Base-by-base conservation (phyloP, 163 green algal species). In the Volvox carteri region DNA sequence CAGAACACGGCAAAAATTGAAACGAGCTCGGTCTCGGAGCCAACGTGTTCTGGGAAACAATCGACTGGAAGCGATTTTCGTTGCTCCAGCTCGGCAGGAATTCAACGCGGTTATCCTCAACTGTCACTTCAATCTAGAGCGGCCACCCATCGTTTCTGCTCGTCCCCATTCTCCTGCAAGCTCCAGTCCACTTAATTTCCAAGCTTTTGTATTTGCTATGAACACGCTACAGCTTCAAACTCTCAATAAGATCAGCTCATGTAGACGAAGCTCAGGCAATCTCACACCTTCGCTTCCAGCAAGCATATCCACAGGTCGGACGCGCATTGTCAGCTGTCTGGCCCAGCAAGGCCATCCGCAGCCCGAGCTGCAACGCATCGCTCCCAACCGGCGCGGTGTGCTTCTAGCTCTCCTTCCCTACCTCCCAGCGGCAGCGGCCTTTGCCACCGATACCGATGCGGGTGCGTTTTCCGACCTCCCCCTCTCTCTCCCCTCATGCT, bases 311-410 rank as follows among this genome's bases (percentile, higher is more conserved):
- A 11, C 48, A 11, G 14, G 48, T 14, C 11, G 48, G 48, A 14
- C 48, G 14, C 48, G 48, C 11, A 11, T 11, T 14, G 11, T 11
- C 48, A 58, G 48, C 48, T 58, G 48, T 58, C 48, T 14, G 48
- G 48, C 48, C 48, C n/a, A n/a, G n/a, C 48, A 58, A 58, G 12
- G 48, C 12, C 48, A 58, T 14, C 48, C 48, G 14, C 48, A 58
- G 48, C 48, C 48, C 14, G 12, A 58, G 48, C 12, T 58, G 48
- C 48, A 58, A 14, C 48, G 12, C 11, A 14, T 14, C 33, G 11
- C 58, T 70, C 65, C 65, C 25, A 60, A 41, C 28, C 54, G 56
- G 8, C 56, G 83, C 1, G 79, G 84, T 54, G 42, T 86, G 62
- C 41, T 80, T 9, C 65, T 77, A 4, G 65, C 62, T 4, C 46